Percentiles rank a stretch among this genome's conserved stretches.
These are phyloP conservation scores for Phialophora tarda DNA, from an alignment of 2,329 filamentous ascomycete species.

Conservation along the genomic window DNA sequence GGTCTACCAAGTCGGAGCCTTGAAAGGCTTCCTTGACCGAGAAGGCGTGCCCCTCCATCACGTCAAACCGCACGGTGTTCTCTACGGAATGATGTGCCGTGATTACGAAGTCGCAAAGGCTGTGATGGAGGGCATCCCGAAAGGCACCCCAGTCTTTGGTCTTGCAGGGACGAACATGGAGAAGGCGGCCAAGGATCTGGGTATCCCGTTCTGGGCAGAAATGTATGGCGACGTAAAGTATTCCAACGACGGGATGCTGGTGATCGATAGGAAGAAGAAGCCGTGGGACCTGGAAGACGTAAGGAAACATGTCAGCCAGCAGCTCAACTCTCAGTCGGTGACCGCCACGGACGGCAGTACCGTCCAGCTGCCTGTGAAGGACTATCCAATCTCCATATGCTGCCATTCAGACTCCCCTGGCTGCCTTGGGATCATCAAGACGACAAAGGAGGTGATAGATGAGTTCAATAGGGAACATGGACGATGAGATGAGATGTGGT, in stretches of 20 bases:
- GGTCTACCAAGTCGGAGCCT: slow-evolving; percentile 68
- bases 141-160: slow-evolving; percentile 59
- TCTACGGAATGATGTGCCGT: slow-evolving; percentile 64
- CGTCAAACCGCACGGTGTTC: slow-evolving; percentile 66
- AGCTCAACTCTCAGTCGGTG: slow-evolving; percentile 50
- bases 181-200: slow-evolving; percentile 59
- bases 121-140: slow-evolving; percentile 60
- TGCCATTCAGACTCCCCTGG: slow-evolving; percentile 57
- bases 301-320: slow-evolving; percentile 50
- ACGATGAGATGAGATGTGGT: slow-evolving; percentile 22
- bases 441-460: slow-evolving; percentile 50
- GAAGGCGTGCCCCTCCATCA: slow-evolving; percentile 64
- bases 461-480: slow-evolving; percentile 49
- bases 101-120: slow-evolving; percentile 59
- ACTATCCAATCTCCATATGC: slow-evolving; percentile 53
- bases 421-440: slow-evolving; percentile 52
- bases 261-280: slow-evolving; percentile 66
- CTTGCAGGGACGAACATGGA: slow-evolving; percentile 62
- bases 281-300: slow-evolving; percentile 50
- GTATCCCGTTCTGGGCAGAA: slow-evolving; percentile 60
- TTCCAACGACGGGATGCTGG: slow-evolving; percentile 55
- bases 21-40: slow-evolving; percentile 64
- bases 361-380: slow-evolving; percentile 49
- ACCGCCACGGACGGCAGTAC: slow-evolving; percentile 50
- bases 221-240: slow-evolving; percentile 64